A percentile compares a stretch with the other conserved stretches of the same genome.
phyloP scores from a whole-genome alignment of 768 basidiomycete genomes.

The Trametes cingulata region DNA sequence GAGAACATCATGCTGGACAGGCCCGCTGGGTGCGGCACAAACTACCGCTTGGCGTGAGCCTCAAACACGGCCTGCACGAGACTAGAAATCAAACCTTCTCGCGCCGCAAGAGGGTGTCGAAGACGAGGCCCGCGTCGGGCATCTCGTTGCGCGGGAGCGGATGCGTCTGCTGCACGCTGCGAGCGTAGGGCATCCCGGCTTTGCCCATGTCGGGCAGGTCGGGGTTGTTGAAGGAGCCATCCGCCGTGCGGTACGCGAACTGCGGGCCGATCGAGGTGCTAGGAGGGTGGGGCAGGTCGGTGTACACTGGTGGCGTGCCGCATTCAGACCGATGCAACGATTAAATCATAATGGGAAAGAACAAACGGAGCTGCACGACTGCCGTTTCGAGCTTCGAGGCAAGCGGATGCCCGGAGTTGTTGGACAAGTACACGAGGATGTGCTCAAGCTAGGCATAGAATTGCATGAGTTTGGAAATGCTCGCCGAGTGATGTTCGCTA shows the following conservation, averaged over 20 bases:
- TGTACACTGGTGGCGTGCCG: constrained; percentile 55
- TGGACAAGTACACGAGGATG: constrained; percentile 60
- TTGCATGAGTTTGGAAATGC: neutral
- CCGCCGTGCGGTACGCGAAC: constrained; percentile 70
- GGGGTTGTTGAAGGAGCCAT: constrained; percentile 79
- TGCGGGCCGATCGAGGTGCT: constrained; percentile 63
- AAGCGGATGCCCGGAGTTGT: constrained; percentile 49
- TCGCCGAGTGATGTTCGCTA: neutral
- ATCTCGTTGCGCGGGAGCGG: constrained; percentile 67
- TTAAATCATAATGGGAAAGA: neutral
- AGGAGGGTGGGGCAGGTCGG: constrained; percentile 80
- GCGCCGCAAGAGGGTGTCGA: constrained; percentile 75
- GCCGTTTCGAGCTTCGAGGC: constrained; percentile 41
- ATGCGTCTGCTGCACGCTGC: constrained; percentile 73
- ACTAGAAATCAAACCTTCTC: constrained; percentile 49
- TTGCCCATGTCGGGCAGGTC: constrained; percentile 71
- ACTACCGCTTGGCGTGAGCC: constrained; percentile 43
- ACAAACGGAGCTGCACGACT: constrained; percentile 58
- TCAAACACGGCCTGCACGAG: too few relatives aligned
- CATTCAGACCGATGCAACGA: neutral
- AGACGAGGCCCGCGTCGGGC: constrained; percentile 79
- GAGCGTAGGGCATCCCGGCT: constrained; percentile 78
- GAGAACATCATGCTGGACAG: constrained; percentile 80
- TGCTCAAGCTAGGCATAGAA: constrained; percentile 61
- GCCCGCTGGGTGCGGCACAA: constrained; percentile 74